Base-by-base conservation (phyloP, 2,329 filamentous ascomycete genomes). In the Sclerotinia trifoliorum region DNA sequence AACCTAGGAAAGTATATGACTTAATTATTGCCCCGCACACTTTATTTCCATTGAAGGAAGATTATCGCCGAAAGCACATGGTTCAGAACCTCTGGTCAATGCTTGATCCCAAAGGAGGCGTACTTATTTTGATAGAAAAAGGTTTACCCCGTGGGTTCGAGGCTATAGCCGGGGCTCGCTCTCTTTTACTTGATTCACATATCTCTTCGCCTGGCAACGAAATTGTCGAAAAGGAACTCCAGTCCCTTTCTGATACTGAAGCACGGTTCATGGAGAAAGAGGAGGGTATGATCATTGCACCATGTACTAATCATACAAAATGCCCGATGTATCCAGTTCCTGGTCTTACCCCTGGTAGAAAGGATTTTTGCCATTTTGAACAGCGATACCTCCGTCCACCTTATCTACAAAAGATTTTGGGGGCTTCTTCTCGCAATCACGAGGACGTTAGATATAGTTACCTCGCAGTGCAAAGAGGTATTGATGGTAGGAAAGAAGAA, bases 381-480 rank as follows among this genome's bases (percentile, higher is more conserved):
- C 95, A 99, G 80, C 88, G 95, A 58, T 98, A 92, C 77, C 90
- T 93, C 63, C 88, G 94, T 0, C 95, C 95, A 0, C 81, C 83
- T 0, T 97, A 94, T 78, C 83, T 97, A 67, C 93, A 96, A 77
- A 85, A 85, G 58, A 84, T 98, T 58, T 81, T 96, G 26, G 86
- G 87, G 24, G 88, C 86, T 32, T 82, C 82, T 8, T 85, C 89
- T 73, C 86, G 86, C 71, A 97, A 96, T 77, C 91, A 96, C 76
- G 94, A 97, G 77, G 93, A 98, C 75, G 85, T 97, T 19, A 86
- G 93, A 74, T 99, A 94, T 80, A 96, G 92, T 77, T 99, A 97
- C 78, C 77, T 99, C 19, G 91, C 91, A 4, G 85, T 98, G 24
- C 91, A 92, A 76, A 89, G 94, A 26, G 95, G 95, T 8, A 83